Conservation (phyloP, 768 basidiomycete genomes). For the Boletus vermiculosoides region DNA sequence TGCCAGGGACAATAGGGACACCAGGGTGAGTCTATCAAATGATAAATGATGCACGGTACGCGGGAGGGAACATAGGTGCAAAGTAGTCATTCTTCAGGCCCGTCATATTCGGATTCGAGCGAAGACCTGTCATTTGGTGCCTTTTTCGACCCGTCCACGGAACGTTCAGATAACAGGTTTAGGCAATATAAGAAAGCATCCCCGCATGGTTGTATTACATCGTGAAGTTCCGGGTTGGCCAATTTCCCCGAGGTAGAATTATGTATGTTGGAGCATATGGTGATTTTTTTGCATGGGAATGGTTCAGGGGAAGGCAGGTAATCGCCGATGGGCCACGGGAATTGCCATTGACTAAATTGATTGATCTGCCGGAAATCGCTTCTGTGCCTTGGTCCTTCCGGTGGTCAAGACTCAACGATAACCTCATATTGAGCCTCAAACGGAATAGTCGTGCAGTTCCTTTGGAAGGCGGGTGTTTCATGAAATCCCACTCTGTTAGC, state of each 20-base stretch:
- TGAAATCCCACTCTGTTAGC: background rate
- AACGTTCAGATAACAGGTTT: slow-evolving; percentile 9
- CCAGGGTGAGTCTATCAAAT: background rate
- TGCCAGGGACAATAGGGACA: slow-evolving; percentile 1
- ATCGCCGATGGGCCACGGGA: slow-evolving; percentile 12
- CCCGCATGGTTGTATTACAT: slow-evolving; percentile 27
- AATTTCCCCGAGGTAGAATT: background rate
- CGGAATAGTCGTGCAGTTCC: background rate
- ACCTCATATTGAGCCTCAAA: background rate
- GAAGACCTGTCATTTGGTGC: slow-evolving; percentile 10
- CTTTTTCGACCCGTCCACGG: slow-evolving; percentile 12
- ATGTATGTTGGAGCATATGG: background rate
- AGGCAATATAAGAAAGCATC: slow-evolving; percentile 12
- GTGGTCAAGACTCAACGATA: background rate
- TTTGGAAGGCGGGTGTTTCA: slow-evolving; percentile 6
- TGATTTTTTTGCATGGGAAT: slow-evolving; percentile 6
- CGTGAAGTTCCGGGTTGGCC: background rate
- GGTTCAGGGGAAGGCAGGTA: slow-evolving; percentile 6
- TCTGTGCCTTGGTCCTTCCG: slow-evolving; percentile 1
- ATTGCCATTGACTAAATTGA: slow-evolving; percentile 11
- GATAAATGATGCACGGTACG: slow-evolving; percentile 2
- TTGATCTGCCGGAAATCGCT: background rate
- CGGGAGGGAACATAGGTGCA: slow-evolving; percentile 2
- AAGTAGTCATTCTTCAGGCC: slow-evolving; percentile 4
- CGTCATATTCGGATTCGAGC: slow-evolving; percentile 9